These are phyloP conservation scores for Colletotrichum tamarilloi DNA, from an alignment of 2,329 filamentous ascomycete genomes.

Conservation along the genomic window DNA sequence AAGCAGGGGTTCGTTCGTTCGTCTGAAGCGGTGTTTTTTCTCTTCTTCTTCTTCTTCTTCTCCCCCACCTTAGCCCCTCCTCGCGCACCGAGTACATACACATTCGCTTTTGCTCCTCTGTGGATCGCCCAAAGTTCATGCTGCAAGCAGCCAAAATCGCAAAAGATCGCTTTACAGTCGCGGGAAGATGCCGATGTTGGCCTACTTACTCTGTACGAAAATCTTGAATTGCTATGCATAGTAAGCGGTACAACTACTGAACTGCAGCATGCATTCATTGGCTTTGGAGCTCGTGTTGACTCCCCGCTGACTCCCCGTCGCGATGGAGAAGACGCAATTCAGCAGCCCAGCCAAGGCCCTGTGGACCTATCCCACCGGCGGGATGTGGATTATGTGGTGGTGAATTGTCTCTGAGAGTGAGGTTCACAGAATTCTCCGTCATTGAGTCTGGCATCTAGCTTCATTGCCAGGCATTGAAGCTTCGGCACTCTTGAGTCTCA, in stretches of 20 bases:
- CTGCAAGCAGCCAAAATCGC: background rate
- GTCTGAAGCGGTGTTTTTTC: background rate
- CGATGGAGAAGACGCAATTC: background rate
- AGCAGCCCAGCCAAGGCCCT: background rate
- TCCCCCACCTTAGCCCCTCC: background rate
- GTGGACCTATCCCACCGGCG: background rate
- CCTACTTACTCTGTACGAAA: too few species aligned
- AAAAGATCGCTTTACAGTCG: too few species aligned
- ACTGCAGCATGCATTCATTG: too few species aligned
- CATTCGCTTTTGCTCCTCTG: background rate
- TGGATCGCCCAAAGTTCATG: background rate
- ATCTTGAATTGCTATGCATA: too few species aligned
- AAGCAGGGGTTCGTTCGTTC: constrained; percentile 4
- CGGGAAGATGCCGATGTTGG: too few species aligned
- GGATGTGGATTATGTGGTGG: background rate
- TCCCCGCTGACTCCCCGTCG: background rate
- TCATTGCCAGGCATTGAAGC: too few species aligned
- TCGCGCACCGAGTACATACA: background rate
- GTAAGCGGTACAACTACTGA: too few species aligned
- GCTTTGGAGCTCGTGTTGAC: too few species aligned
- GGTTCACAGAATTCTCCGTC: background rate
- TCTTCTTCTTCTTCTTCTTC: background rate
- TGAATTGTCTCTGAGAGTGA: background rate
- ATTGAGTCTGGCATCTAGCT: too few species aligned
- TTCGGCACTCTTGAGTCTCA: too few species aligned